Conservation (phyloP, 2,329 filamentous ascomycete species). For the Arthrinium phaeospermum region DNA sequence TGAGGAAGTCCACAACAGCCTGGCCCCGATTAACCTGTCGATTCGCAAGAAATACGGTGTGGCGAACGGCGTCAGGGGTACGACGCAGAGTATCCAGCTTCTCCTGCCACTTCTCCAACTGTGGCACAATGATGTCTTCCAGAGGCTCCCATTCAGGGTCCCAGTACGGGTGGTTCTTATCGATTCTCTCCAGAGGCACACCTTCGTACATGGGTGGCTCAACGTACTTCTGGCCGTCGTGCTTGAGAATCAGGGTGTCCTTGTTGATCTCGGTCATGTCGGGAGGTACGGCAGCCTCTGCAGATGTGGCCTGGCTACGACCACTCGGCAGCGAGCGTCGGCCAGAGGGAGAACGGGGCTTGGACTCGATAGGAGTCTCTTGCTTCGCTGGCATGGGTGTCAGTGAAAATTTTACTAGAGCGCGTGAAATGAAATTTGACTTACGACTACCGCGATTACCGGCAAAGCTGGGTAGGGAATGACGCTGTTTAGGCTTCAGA, state of each 20-base stretch:
- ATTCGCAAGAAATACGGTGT: conserved; percentile 57
- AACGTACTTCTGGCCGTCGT: conserved; percentile 56
- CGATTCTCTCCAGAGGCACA: conserved; percentile 59
- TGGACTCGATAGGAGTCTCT: conserved; percentile 30
- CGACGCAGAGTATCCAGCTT: conserved; percentile 46
- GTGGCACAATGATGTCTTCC: conserved; percentile 47
- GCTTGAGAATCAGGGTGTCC: conserved; percentile 49
- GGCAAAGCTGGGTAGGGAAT: conserved; percentile 36
- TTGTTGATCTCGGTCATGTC: conserved; percentile 48
- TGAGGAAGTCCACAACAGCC: conserved; percentile 57
- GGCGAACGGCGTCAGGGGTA: conserved; percentile 36
- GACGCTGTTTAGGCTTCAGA: conserved; percentile 36
- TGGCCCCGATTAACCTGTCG: conserved; percentile 62
- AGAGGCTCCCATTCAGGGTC: conserved; percentile 58
- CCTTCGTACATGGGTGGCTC: conserved; percentile 58
- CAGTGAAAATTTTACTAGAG: conserved; percentile 28
- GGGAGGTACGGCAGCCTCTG: conserved; percentile 30
- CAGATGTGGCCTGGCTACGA: conserved; percentile 32
- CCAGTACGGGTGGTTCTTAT: conserved; percentile 59
- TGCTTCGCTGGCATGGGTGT: conserved; percentile 26
- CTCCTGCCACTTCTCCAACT: conserved; percentile 53
- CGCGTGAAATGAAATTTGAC: neutral
- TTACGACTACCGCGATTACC: conserved; percentile 16
- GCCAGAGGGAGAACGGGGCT: conserved; percentile 34
- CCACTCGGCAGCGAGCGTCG: conserved; percentile 39